These are phyloP conservation scores for Fusarium luffae DNA, from an alignment of 2,329 filamentous ascomycete species.

Conservation along the genomic window DNA sequence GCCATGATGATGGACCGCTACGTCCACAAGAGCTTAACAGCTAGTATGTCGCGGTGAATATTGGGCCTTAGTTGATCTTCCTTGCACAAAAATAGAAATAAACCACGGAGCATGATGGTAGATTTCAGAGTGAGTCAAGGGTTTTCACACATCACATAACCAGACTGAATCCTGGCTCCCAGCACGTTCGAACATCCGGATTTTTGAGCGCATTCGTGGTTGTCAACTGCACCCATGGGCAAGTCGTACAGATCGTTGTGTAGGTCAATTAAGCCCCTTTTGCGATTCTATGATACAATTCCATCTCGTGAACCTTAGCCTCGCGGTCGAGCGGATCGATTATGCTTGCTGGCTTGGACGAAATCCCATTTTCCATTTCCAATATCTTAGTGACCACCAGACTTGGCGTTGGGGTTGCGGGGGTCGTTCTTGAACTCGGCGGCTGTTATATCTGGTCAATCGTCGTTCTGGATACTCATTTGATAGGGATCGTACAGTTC, in stretches of 20 bases:
- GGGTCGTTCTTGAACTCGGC: conserved; percentile 98
- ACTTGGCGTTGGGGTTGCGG: conserved; percentile 77
- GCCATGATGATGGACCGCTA: conserved; percentile 77
- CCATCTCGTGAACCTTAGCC: conserved; percentile 44
- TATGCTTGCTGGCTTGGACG: conserved; percentile 40
- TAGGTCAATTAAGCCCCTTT: conserved; percentile 51
- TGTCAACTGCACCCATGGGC: not conserved
- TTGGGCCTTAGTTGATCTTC: conserved; percentile 70
- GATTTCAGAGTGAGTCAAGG: conserved; percentile 87
- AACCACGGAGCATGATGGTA: conserved; percentile 73
- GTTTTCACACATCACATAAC: conserved; percentile 26
- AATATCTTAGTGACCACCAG: conserved; percentile 57
- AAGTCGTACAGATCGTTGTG: conserved; percentile 36
- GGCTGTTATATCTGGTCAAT: conserved; percentile 64
- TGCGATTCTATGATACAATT: conserved; percentile 58
- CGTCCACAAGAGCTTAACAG: conserved; percentile 62
- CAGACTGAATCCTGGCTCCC: not conserved
- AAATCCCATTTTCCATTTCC: conserved; percentile 39
- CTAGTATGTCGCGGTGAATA: conserved; percentile 76
- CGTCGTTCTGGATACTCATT: conserved; percentile 20
- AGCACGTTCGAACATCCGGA: conserved; percentile 11
- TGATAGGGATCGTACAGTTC: conserved; percentile 67
- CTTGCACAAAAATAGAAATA: conserved; percentile 87
- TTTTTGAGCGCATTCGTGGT: not conserved
- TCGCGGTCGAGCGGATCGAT: conserved; percentile 45